A percentile compares a stretch with the other conserved stretches of the same genome.
Conservation (phyloP, 2,329 filamentous ascomycete species). For the Trichoderma aggressivum region DNA sequence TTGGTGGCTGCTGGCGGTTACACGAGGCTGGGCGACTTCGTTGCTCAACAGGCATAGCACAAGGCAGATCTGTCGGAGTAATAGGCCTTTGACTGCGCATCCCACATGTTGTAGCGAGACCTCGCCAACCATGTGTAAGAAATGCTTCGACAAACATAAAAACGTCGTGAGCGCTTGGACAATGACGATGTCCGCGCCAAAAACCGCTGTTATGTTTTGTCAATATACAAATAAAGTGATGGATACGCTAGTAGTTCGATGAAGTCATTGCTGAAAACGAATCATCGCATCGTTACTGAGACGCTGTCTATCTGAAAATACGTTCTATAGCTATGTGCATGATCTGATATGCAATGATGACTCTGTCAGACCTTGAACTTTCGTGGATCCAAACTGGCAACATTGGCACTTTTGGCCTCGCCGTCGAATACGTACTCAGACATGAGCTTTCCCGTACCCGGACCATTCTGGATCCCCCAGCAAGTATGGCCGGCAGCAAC, state of each 20-base stretch:
- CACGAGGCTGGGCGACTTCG: not conserved
- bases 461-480: conserved; percentile 97
- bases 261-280: not conserved
- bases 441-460: conserved; percentile 79
- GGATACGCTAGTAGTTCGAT: not conserved
- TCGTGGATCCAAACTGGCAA: conserved; percentile 64
- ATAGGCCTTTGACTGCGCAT: not conserved
- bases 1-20: not conserved
- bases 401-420: conserved; percentile 61
- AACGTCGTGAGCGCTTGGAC: no score
- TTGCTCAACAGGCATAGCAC: not conserved
- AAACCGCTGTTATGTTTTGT: not conserved
- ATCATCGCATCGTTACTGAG: not conserved
- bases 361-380: conserved; percentile 52
- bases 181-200: no score
- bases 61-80: not conserved
- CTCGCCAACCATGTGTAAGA: no score
- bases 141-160: no score
- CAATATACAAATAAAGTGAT: not conserved
- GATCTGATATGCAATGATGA: not conserved
- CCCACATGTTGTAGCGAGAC: no score
- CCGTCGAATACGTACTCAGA: conserved; percentile 77
- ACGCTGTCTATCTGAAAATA: not conserved
- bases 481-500: conserved; percentile 91
- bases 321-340: not conserved